Evolutionary conservation across 2,329 filamentous ascomycete genomes (phyloP), one percentile per base, ranked within the genome.

Genomic region (Balansia obtecta): DNA sequence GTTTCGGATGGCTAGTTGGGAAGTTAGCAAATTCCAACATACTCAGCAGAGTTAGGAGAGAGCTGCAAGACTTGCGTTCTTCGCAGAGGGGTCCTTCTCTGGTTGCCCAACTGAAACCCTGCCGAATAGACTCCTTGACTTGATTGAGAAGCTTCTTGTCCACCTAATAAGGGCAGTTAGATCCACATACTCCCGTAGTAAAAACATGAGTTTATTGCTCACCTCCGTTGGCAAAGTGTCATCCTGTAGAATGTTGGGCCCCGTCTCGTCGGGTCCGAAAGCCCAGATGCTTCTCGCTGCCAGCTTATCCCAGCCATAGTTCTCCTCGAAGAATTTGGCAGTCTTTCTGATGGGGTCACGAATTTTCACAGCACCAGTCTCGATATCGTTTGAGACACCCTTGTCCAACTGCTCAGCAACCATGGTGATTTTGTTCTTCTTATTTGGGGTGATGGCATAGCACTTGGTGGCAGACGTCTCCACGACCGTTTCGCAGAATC

Each of bases 351-450:
- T 86, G 2, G 93, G 90, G 59, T 97, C 91, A 55, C 86, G 88
- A 70, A 98, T 96, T 61, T 80, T 89, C 59, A 98, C 90, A 50
- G 80, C 84, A 27, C 91, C 90, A 45, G 80, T 82, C 70, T 98
- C 93, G 55, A 98, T 97, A 60, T 98, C 93, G 60, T 87, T 83
- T 5, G 91, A 88, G 55, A 98, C 95, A 15, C 93, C 93, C 59
- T 94, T 86, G 58, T 98, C 93, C 13, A 98, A 73, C 34, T 93
- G 91, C 66, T 98, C 93, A 3, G 93, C 93, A 51, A 97, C 86
- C 88, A 98, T 96, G 37, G 93, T 97, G 61, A 98, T 86, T 67
- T 95, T 95, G 73, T 98, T 98, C 74, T 96, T 96, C 72, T 98
- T 98, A 72, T 98, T 98, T 2, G 93, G 93, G 2, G 93, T 97